Conservation (phyloP, 116 monocot genomes). For the Thalassia testudinum region DNA sequence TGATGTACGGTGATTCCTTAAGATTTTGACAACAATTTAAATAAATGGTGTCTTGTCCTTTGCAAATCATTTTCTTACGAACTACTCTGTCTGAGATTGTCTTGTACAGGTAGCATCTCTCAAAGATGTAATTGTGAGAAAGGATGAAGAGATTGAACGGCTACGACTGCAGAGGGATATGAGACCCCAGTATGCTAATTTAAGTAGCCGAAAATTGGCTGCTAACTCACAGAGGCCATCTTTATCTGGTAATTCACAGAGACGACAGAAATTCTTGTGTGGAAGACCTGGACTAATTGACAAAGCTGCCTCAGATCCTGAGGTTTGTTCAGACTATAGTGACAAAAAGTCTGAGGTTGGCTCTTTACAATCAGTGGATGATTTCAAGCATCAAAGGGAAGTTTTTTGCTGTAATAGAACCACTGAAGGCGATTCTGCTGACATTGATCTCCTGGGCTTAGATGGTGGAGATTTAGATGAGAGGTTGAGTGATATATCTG, state of each 20-base stretch:
- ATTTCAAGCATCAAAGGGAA: constrained; percentile 17
- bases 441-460: constrained; percentile 20
- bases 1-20: no score
- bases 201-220: constrained; percentile 8
- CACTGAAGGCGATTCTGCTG: constrained; percentile 14
- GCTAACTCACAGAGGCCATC: constrained; percentile 13
- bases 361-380: constrained; percentile 22
- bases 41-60: not conserved
- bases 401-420: not conserved
- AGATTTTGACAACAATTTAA: not conserved
- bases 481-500: constrained; percentile 50
- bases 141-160: constrained; percentile 78
- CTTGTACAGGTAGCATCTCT: constrained; percentile 56
- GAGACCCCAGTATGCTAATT: constrained; percentile 14
- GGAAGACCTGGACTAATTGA: constrained; percentile 11
- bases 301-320: constrained; percentile 28
- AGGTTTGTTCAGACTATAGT: constrained; percentile 26
- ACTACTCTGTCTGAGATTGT: constrained; percentile 22
- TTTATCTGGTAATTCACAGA: constrained; percentile 2
- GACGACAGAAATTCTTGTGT: constrained; percentile 8
- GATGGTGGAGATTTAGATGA: constrained; percentile 45
- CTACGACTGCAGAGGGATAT: constrained; percentile 38
- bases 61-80: constrained; percentile 16
- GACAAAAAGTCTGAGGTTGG: constrained; percentile 27
- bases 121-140: constrained; percentile 61